Evolutionary conservation across 2,329 filamentous ascomycete genomes (phyloP).

Genomic region (Sphaerulina musiva): DNA sequence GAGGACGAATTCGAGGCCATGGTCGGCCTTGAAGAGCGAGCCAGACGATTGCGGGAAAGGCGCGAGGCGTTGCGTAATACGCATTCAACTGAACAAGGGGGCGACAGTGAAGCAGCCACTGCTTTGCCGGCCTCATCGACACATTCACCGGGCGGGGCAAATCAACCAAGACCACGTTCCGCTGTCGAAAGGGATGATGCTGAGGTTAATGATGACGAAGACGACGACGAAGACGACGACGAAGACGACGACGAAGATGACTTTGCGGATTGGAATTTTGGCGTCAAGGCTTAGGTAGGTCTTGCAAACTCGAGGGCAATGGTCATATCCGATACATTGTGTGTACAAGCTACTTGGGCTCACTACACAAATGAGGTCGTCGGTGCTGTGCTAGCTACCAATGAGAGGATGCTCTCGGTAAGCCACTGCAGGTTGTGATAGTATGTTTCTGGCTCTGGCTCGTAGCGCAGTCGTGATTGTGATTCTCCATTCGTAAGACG

Average conservation of each 20-base stretch:
- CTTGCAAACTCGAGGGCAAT: too few relatives aligned
- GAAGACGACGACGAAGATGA: slow-evolving; percentile 21
- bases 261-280: slow-evolving; percentile 18
- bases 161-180: background rate
- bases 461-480: too few relatives aligned
- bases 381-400: too few relatives aligned
- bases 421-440: too few relatives aligned
- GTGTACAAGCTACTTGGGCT: too few relatives aligned
- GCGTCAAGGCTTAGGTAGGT: background rate
- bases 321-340: too few relatives aligned
- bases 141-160: background rate
- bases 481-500: too few relatives aligned
- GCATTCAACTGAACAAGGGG: background rate
- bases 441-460: too few relatives aligned
- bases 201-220: background rate
- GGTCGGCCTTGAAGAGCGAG: slow-evolving; percentile 43
- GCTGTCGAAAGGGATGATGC: background rate
- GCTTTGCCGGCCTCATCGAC: background rate
- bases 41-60: slow-evolving; percentile 41
- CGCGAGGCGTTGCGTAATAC: slow-evolving; percentile 37
- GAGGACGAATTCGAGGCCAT: slow-evolving; percentile 48
- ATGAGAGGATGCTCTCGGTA: too few relatives aligned
- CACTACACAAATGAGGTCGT: too few relatives aligned
- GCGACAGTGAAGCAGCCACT: background rate
- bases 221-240: background rate